These are phyloP conservation scores for Piper longum DNA, from an alignment of 164 flowering plant species.

Conservation along the genomic window DNA sequence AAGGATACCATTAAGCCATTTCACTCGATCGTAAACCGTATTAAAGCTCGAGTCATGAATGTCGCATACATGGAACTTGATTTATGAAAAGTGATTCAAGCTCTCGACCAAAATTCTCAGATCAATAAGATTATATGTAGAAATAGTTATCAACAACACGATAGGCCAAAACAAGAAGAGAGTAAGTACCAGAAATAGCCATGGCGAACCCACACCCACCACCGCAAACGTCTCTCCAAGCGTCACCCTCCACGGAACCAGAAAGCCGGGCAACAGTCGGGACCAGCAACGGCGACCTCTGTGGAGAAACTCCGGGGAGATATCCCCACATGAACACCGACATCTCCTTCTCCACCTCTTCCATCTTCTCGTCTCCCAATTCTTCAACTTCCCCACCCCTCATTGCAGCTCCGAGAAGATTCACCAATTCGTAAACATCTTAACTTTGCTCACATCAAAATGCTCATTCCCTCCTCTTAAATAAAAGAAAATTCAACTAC, in stretches of 20 bases:
- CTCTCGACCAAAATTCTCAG: background rate
- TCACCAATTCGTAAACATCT: background rate
- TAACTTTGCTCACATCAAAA: background rate
- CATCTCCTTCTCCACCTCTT: slow-evolving; percentile 13
- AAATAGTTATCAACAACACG: background rate
- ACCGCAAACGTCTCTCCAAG: slow-evolving; percentile 82
- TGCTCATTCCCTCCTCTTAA: background rate
- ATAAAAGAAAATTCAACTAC: too few species aligned
- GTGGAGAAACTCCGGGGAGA: slow-evolving; percentile 79
- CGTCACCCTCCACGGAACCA: slow-evolving; percentile 13
- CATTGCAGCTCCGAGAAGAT: slow-evolving; percentile 5
- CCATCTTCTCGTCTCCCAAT: slow-evolving; percentile 13
- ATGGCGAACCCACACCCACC: slow-evolving; percentile 98
- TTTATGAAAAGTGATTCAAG: background rate
- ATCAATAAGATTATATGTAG: background rate
- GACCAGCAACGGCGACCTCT: slow-evolving; percentile 63
- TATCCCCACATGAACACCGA: slow-evolving; percentile 88
- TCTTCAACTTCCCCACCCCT: slow-evolving; percentile 7
- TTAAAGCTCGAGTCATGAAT: background rate
- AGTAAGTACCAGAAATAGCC: slow-evolving; percentile 62
- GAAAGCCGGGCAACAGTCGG: slow-evolving; percentile 50
- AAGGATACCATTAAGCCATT: background rate
- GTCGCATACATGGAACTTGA: background rate
- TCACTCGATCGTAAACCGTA: background rate
- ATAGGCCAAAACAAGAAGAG: background rate